Base-by-base conservation (phyloP, 78 protist species). In the Cavenderia fasciculata region DNA sequence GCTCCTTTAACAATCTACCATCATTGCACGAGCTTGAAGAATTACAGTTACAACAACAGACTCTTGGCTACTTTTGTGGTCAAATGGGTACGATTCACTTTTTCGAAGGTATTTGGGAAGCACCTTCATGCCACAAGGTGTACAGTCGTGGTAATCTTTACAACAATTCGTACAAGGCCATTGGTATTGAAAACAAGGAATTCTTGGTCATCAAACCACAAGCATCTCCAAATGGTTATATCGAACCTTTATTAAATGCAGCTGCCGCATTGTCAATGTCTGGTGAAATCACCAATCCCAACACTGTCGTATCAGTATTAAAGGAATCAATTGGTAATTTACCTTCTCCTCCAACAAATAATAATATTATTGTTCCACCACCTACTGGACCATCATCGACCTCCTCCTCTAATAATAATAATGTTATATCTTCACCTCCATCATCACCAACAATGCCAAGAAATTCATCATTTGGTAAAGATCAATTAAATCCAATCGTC, bases 51-150 rank as follows among this genome's bases (percentile, higher is more conserved):
- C n/a, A n/a, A n/a, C n/a, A n/a, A n/a, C n/a, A n/a, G n/a, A n/a
- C n/a, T n/a, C n/a, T n/a, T n/a, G 90, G 90, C 29, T 82, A 62
- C 27, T 82, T 82, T 40, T 82, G 90, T 68, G 90, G 90, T 5
- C 70, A 70, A 56, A 82, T 82, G 90, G 90, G 90, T 40, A 82
- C 90, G 16, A 82, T 82, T 56, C 90, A 82, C 44, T 82, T 82
- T 23, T 82, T 82, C 14, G 90, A 82, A 33, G 90, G 90, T 54
- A 21, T 68, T 31, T 82, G 90, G 90, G 90, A 82, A 18, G 90
- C 90, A 68, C 74, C 59, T 12, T 52, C 90, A 6, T 68, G 90
- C 47, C 66, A 69, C 62, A 82, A 82, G 44, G 90, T 82, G 16
- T 82, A 66, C 40, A 51, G 68, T 6, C 34, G 90, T 57, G 90